phyloP scores from a whole-genome alignment of 2,329 filamentous ascomycete genomes.

The Cryphonectria naterciae region DNA sequence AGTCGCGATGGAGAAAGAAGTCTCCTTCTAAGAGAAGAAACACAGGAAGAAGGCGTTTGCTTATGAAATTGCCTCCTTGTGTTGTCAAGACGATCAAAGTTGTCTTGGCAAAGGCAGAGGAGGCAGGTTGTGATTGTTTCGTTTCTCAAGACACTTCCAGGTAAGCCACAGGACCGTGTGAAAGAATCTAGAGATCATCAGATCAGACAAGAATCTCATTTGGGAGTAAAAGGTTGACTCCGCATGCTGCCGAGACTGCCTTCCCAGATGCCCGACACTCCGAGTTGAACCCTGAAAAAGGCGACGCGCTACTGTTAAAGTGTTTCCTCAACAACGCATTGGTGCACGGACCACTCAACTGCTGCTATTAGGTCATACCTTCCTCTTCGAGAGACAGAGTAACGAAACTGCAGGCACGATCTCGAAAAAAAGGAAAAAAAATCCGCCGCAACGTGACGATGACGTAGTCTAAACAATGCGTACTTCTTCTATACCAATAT shows the following conservation, averaged over 20 bases:
- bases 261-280: background rate
- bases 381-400: background rate
- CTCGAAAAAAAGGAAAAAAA: background rate
- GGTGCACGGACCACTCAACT: background rate
- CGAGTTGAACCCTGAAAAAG: background rate
- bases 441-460: background rate
- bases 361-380: background rate
- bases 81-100: background rate
- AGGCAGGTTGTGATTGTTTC: background rate
- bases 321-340: background rate
- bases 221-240: background rate
- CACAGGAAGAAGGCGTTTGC: background rate
- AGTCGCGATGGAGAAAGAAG: background rate
- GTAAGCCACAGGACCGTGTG: background rate
- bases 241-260: background rate
- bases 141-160: background rate
- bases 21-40: background rate
- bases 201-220: background rate
- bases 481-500: background rate
- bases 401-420: background rate
- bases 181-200: background rate
- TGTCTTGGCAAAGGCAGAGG: background rate
- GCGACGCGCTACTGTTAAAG: background rate
- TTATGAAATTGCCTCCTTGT: background rate
- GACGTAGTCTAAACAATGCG: background rate